These are phyloP conservation scores for Hyaloscypha finlandica DNA, from an alignment of 495 filamentous ascomycete genomes.

Conservation along the genomic window DNA sequence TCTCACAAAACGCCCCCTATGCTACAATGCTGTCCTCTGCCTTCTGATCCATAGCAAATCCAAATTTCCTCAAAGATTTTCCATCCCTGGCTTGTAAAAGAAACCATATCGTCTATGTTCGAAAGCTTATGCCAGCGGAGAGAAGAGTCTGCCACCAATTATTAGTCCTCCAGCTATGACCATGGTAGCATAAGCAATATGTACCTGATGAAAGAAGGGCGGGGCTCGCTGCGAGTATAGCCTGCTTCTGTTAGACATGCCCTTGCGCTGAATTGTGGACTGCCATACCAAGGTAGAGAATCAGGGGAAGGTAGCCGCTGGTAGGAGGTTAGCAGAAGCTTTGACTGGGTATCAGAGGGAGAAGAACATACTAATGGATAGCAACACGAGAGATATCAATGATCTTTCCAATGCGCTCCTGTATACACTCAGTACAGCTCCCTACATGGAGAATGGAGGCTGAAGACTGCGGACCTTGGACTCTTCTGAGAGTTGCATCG, in stretches of 20 bases:
- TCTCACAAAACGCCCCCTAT: slow-evolving; percentile 26
- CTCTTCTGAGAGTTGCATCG: slow-evolving; percentile 94
- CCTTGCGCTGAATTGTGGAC: slow-evolving; percentile 7
- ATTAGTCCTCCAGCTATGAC: neutral
- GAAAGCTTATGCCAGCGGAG: slow-evolving; percentile 60
- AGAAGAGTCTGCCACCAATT: slow-evolving; percentile 59
- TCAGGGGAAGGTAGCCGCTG: slow-evolving; percentile 94
- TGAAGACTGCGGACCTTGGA: slow-evolving; percentile 69
- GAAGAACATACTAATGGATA: slow-evolving; percentile 83
- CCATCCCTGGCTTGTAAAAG: neutral
- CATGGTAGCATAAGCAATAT: slow-evolving; percentile 16
- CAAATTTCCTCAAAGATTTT: neutral
- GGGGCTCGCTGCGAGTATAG: slow-evolving; percentile 90
- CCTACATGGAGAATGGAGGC: neutral
- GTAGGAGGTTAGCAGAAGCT: slow-evolving; percentile 64
- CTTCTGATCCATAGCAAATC: neutral
- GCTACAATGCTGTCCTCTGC: slow-evolving; percentile 9
- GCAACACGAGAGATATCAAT: slow-evolving; percentile 92
- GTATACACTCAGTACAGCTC: slow-evolving; percentile 21
- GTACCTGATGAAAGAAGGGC: slow-evolving; percentile 91
- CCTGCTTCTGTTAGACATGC: slow-evolving; percentile 53
- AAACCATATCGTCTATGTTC: neutral
- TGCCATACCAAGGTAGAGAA: slow-evolving; percentile 91
- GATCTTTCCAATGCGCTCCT: slow-evolving; percentile 96
- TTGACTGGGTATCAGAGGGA: slow-evolving; percentile 78